Base-by-base conservation (phyloP, 495 filamentous ascomycete species). In the Margaritispora aquatica region DNA sequence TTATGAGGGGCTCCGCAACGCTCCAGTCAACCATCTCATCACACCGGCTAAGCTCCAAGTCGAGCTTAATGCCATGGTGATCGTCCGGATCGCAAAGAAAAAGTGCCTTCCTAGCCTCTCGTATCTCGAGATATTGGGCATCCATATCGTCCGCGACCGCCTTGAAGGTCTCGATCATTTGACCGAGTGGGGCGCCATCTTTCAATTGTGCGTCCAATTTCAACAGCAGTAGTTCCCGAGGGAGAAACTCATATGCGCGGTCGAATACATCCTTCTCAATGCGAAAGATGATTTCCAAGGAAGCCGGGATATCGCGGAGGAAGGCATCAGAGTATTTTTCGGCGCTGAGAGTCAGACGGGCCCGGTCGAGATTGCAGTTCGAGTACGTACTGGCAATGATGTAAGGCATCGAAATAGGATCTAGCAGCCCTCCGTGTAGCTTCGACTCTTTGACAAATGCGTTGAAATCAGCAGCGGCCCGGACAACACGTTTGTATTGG, bases 81-180 rank as follows among this genome's bases (percentile, higher is more conserved):
- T 17, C n/a, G 15, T n/a, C 19, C 8, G 11, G 15, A 54, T 54
- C 57, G 22, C 17, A 11, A 27, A 22, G 36, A 22, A 60, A 46
- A 0, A 60, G 13, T 13, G 20, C 34, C 24, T 60, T 54, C 54
- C 57, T 53, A 5, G 57, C 50, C 15, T 60, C 31, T 5, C 50
- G 29, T 47, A 60, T 60, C 26, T 26, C 21, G 31, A 60, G 20
- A 10, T 31, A 47, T 29, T 54, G 57, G 29, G 26, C 22, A 47
- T 59, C 57, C 47, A 59, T 26, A 31, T 59, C 47, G 21, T 53
- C 57, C 10, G 53, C 26, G 0, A 38, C 51, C n/a, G 26, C 19
- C 21, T 47, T 54, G 26, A 38, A 38, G 19, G 10, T 26, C 11
- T 52, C 19, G 46, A 51, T 52, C 22, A 59, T 19, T 20, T 53